These are phyloP conservation scores for Daldinia grandis DNA, from an alignment of 495 filamentous ascomycete species.

Conservation along the genomic window DNA sequence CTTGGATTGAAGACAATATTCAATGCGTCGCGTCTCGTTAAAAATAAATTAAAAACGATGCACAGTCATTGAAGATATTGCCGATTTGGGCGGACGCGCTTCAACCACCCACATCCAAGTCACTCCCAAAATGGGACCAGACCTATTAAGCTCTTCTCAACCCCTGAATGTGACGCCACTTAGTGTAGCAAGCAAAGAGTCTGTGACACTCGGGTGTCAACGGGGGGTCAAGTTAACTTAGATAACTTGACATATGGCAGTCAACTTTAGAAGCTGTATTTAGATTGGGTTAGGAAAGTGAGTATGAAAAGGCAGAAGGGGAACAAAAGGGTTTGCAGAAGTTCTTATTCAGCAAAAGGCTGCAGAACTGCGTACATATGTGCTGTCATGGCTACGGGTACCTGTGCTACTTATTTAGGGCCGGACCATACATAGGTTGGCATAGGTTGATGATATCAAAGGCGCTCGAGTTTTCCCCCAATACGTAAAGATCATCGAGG, in stretches of 20 bases:
- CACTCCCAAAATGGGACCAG: conserved; percentile 24
- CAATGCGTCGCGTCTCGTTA: conserved; percentile 29
- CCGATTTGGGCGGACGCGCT: conserved; percentile 32
- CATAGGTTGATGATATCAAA: conserved; percentile 38
- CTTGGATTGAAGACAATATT: conserved; percentile 5
- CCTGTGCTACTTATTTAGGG: conserved; percentile 28
- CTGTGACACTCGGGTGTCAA: conserved; percentile 21
- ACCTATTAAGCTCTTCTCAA: conserved; percentile 35
- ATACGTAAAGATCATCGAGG: conserved; percentile 37
- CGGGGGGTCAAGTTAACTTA: conserved; percentile 13
- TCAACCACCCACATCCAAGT: conserved; percentile 29
- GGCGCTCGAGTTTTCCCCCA: conserved; percentile 29
- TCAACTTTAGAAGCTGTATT: neutral
- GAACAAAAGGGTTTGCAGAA: conserved; percentile 8
- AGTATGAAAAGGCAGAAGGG: conserved; percentile 4
- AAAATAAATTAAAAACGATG: conserved; percentile 18
- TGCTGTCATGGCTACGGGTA: conserved; percentile 32
- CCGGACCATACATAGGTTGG: conserved; percentile 13
- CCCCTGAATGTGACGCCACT: conserved; percentile 40
- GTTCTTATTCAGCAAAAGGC: conserved; percentile 10
- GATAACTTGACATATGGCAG: conserved; percentile 4
- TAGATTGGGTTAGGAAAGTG: neutral
- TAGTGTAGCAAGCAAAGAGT: conserved; percentile 12
- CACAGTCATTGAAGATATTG: conserved; percentile 22
- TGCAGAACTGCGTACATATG: conserved; percentile 15